These are phyloP conservation scores for Kodamaea fungicola DNA, from an alignment of 1,139 yeast species.

Conservation along the genomic window DNA sequence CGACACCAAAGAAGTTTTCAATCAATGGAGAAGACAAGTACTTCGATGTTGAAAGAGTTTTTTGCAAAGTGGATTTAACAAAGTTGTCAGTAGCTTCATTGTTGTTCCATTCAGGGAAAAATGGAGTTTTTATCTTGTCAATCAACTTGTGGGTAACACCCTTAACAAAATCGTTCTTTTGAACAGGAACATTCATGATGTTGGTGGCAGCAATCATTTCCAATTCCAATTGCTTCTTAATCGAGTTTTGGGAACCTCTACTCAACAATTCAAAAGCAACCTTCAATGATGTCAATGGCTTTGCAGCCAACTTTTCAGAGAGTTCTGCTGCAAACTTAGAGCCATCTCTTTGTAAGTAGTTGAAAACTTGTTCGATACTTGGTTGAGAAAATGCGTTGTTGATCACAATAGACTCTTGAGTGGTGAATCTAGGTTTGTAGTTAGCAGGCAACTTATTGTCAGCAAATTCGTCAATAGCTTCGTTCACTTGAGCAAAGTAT, in stretches of 20 bases:
- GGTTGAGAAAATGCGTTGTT: slow-evolving; percentile 63
- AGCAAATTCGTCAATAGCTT: slow-evolving; percentile 73
- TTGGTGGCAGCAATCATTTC: slow-evolving; percentile 80
- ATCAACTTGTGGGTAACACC: slow-evolving; percentile 75
- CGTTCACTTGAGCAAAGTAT: slow-evolving; percentile 60
- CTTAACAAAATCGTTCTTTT: slow-evolving; percentile 61
- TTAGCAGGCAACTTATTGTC: slow-evolving; percentile 61
- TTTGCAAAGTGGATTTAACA: slow-evolving; percentile 18
- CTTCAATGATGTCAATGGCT: slow-evolving; percentile 78
- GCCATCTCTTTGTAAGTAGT: slow-evolving; percentile 52
- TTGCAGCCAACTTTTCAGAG: slow-evolving; percentile 49
- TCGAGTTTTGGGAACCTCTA: slow-evolving; percentile 55
- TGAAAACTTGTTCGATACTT: slow-evolving; percentile 60
- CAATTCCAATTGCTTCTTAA: slow-evolving; percentile 63
- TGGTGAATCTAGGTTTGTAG: slow-evolving; percentile 57
- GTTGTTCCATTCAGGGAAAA: slow-evolving; percentile 49
- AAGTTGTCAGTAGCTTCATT: slow-evolving; percentile 20
- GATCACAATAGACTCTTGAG: slow-evolving; percentile 58
- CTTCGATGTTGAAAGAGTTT: slow-evolving; percentile 28
- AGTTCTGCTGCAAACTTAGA: slow-evolving; percentile 67
- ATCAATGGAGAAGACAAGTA: slow-evolving; percentile 35
- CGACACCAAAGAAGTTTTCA: slow-evolving; percentile 44
- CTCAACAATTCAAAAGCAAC: slow-evolving; percentile 70
- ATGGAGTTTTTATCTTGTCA: slow-evolving; percentile 54
- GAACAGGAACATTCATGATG: slow-evolving; percentile 57